A percentile compares a stretch with the other conserved stretches of the same genome.
Conservation (phyloP, 495 filamentous ascomycete species). For the Penicillium odoratum region DNA sequence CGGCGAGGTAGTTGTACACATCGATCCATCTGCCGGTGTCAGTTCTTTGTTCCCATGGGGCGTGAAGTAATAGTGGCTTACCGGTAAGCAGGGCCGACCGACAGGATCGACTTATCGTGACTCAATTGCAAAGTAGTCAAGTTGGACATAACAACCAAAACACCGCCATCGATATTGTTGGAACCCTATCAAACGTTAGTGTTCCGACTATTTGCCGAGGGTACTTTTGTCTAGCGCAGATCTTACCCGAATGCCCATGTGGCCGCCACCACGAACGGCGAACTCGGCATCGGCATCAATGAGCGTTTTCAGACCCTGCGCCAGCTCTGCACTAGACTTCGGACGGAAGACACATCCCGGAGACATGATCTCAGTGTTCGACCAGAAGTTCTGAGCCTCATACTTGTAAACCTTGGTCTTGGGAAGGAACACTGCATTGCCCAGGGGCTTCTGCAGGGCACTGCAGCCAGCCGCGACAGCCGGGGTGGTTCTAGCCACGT, state of each 20-base stretch:
- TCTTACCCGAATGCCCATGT: slow-evolving; percentile 40
- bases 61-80: slow-evolving; percentile 8
- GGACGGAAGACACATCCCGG: slow-evolving; percentile 39
- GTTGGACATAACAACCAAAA: slow-evolving; percentile 56
- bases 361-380: slow-evolving; percentile 37
- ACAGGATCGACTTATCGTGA: slow-evolving; percentile 30
- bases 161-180: slow-evolving; percentile 48
- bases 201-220: neutral
- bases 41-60: slow-evolving; percentile 11
- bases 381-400: slow-evolving; percentile 38
- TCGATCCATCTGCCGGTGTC: slow-evolving; percentile 48
- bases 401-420: slow-evolving; percentile 30
- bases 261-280: slow-evolving; percentile 39
- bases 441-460: slow-evolving; percentile 19
- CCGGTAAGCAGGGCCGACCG: slow-evolving; percentile 31
- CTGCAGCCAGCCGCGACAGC: slow-evolving; percentile 16
- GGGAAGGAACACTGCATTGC: slow-evolving; percentile 24
- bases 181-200: slow-evolving; percentile 33
- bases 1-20: slow-evolving; percentile 51
- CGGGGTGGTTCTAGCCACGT: neutral
- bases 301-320: slow-evolving; percentile 26
- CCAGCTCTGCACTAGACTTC: slow-evolving; percentile 25
- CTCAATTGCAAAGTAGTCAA: slow-evolving; percentile 39
- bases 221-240: slow-evolving; percentile 18
- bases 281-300: slow-evolving; percentile 36